Base-by-base conservation (phyloP, 2,329 filamentous ascomycete genomes). In the Ophiostoma ulmi region DNA sequence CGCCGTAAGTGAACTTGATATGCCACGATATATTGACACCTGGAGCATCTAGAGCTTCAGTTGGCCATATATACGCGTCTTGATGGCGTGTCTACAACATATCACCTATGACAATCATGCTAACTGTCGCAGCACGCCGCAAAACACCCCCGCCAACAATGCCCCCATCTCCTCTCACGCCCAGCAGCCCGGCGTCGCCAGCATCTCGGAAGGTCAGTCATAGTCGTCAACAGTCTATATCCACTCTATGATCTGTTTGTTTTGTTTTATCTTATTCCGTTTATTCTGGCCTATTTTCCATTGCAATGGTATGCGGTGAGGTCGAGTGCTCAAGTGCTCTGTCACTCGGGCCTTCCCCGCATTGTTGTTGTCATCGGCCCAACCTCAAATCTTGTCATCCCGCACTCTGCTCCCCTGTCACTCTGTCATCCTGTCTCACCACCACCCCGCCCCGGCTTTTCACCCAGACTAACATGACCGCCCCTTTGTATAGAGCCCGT, bases 91-190 rank as follows among this genome's bases (percentile, higher is more conserved):
- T 22, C 63, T 13, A 36, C 61, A n/a, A 36, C 61, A 64, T 17
- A 36, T 20, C 17, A 64, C 17, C 5, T n/a, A n/a, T 6, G 61
- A 1, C 65, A 55, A 5, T 3, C 14, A n/a, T 72, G 70, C 72
- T 76, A 73, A 76, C 72, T 68, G 70, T 61, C 76, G 77, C 81
- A 98, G 95, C 78, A 99, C 95, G 79, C 95, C 95, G 78, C 95
- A 99, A 84, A 99, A 99, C 85, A 99, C 95, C 71, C 95, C 95
- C 76, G 91, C 93, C 75, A 93, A 89, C 83, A 94, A 94, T 84
- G 95, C 96, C 76, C 95, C 95, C 75, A 98, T 99, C 83, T 97
- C 94, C 70, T 98, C 94, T 74, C 94, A 95, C 82, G 95, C 96
- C 76, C 93, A 97, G 83, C 93, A 97, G 83, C 95, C 95, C 74